Base-by-base conservation (phyloP, 2,329 filamentous ascomycete species). In the Phialophora expanda region DNA sequence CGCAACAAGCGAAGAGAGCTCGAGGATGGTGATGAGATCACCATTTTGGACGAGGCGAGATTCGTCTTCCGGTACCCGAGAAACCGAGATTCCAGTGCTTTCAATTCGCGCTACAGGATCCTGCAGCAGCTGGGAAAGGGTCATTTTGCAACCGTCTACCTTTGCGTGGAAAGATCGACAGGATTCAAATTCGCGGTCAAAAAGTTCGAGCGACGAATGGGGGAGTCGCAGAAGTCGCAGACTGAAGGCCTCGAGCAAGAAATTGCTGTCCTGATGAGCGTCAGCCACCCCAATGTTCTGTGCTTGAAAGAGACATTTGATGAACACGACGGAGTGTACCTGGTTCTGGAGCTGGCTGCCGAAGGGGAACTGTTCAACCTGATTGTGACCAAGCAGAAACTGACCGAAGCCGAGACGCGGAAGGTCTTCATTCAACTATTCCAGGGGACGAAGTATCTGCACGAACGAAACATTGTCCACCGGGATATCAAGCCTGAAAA, bases 401-500 rank as follows among this genome's bases (percentile, higher is more conserved):
- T 99, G 67, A 89, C 86, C 1, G 95, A 99, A 78, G 82, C 85
- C 4, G 92, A 98, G 76, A 86, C 92, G 2, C 88, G 94, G 46
- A 94, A 91, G 77, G 83, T 99, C 24, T 98, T 98, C 76, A 83
- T 88, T 30, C 95, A 99, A 77, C 80, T 99, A 28, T 97, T 99
- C 77, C 89, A 96, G 69, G 95, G 92, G 24, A 85, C 98, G 70
- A 98, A 97, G 77, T 98, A 99, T 77, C 76, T 99, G 81, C 95
- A 99, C 76, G 95, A 98, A 67, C 91, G 95, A 69, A 96, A 95
- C 73, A 96, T 99, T 76, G 93, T 98, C 4, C 95, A 99, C 77
- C 90, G 95, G 65, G 95, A 99, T 73, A 97, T 99, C 79, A 98
- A 97, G 78, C 94, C 93, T 0, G 94, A 98, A 76, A 98, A 98